phyloP scores from a whole-genome alignment of 78 protist genomes.

The Creolimax fragrantissima region DNA sequence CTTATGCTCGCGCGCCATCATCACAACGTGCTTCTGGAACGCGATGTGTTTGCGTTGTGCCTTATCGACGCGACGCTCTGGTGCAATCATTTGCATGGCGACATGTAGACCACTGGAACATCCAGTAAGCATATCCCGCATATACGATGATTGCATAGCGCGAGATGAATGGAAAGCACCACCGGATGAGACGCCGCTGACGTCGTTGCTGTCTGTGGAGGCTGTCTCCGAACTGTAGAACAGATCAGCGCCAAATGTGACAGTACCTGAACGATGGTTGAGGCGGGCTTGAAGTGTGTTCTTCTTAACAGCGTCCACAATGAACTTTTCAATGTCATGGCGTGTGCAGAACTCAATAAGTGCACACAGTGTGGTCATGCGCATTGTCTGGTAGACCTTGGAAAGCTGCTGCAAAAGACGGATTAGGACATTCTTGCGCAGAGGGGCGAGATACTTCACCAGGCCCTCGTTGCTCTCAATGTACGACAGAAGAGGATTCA shows the following conservation, averaged over 20 bases:
- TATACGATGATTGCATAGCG: background rate
- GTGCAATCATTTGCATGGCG: background rate
- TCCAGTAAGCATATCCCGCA: background rate
- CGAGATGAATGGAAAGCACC: background rate
- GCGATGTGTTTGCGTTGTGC: background rate
- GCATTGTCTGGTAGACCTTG: conserved; percentile 17
- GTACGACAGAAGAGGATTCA: background rate
- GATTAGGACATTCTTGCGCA: background rate
- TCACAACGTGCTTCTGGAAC: background rate
- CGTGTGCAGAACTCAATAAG: background rate
- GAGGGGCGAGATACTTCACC: background rate
- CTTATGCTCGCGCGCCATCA: background rate
- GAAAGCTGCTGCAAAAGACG: conserved; percentile 22
- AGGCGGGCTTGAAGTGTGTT: background rate
- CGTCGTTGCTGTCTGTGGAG: background rate
- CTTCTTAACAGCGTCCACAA: conserved; percentile 10
- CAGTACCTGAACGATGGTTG: background rate
- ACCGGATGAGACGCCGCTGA: background rate
- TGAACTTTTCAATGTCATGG: background rate
- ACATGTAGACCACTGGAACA: background rate
- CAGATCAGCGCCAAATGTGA: conserved; percentile 26
- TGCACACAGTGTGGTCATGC: background rate
- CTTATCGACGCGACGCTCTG: background rate
- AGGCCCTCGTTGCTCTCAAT: background rate
- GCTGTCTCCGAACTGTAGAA: conserved; percentile 10